Base-by-base conservation (phyloP, 352 stramenopile genomes). In the Phytophthora sp. region DNA sequence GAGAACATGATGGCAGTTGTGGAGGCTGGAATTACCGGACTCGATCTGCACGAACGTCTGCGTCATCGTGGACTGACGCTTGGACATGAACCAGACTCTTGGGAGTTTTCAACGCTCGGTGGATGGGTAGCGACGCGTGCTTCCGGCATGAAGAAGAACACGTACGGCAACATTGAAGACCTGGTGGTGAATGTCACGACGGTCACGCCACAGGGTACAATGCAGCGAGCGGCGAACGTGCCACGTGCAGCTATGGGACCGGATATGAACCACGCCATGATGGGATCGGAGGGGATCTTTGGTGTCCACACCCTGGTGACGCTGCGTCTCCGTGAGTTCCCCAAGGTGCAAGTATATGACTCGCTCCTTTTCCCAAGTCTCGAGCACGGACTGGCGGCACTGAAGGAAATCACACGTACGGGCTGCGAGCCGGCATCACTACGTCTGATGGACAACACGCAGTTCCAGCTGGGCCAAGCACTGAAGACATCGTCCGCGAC, bases 81-180 rank as follows among this genome's bases (percentile, higher is more conserved):
- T 23, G 94, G 94, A 5, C 94, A 98, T 63, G 90, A 98, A 57
- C 94, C 94, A 0, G 93, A 98, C 63, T 97, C 89, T 53, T 92
- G 90, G 72, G 94, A 98, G 74, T 98, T 98, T 57, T 97, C 89
- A 31, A 98, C 93, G 2, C 75, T 98, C 4, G 93, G 93, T 21
- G 93, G 94, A 31, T 98, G 91, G 91, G 86, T 98, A 38, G 93
- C 94, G 0, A 98, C 93, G 3, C 89, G 91, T 63, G 90, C 93
- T 18, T 98, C 91, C 2, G 94, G 93, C 8, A 98, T 98, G 94
- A 98, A 98, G 76, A 95, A 96, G 72, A 97, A 96, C 58, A 80
- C 76, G 31, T 98, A 98, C 63, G 94, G 94, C 26, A 98, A 98
- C 56, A 98, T 98, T 66, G 94, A 98, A 70, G 92, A 98, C 63